These are phyloP conservation scores for Verticillium albo-atrum DNA, from an alignment of 2,329 filamentous ascomycete genomes.

Conservation along the genomic window DNA sequence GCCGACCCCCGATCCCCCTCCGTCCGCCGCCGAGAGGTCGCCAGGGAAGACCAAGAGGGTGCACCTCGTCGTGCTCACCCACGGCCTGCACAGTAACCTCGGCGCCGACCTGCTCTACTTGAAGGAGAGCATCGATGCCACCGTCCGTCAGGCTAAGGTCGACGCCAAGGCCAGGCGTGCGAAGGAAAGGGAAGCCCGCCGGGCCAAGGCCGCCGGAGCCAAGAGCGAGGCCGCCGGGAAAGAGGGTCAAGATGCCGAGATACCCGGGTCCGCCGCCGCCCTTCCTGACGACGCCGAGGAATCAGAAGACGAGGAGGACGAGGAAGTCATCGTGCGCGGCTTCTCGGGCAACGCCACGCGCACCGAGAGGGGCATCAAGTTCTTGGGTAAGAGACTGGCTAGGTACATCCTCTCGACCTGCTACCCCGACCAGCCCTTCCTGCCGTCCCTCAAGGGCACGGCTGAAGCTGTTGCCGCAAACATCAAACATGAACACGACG, in stretches of 20 bases:
- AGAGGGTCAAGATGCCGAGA: slow-evolving; percentile 15
- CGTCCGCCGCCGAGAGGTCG: no score
- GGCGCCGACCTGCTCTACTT: slow-evolving; percentile 95
- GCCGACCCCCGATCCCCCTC: no score
- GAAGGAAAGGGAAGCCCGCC: slow-evolving; percentile 36
- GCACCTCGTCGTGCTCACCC: slow-evolving; percentile 87
- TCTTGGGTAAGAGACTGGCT: slow-evolving; percentile 88
- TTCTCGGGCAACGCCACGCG: slow-evolving; percentile 86
- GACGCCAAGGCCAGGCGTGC: slow-evolving; percentile 61
- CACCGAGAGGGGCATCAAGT: slow-evolving; percentile 94
- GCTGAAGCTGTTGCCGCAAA: slow-evolving; percentile 28
- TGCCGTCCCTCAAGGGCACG: slow-evolving; percentile 56
- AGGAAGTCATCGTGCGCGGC: slow-evolving; percentile 83
- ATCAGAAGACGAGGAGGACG: slow-evolving; percentile 59
- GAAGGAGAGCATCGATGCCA: slow-evolving; percentile 93
- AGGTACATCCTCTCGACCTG: slow-evolving; percentile 87
- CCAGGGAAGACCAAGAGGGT: slow-evolving; percentile 67
- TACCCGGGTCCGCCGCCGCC: slow-evolving; percentile 20
- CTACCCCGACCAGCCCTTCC: slow-evolving; percentile 87
- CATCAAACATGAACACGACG: slow-evolving; percentile 31
- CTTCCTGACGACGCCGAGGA: slow-evolving; percentile 14
- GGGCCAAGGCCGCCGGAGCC: slow-evolving; percentile 7
- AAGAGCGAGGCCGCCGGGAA: slow-evolving; percentile 8
- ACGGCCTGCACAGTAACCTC: slow-evolving; percentile 92
- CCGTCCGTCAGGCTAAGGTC: slow-evolving; percentile 67